Evolutionary conservation across 202 grass and related monocot species (phyloP), one percentile per base, ranked within the genome.

Genomic region (Schoenoplectus tabernaemontani): DNA sequence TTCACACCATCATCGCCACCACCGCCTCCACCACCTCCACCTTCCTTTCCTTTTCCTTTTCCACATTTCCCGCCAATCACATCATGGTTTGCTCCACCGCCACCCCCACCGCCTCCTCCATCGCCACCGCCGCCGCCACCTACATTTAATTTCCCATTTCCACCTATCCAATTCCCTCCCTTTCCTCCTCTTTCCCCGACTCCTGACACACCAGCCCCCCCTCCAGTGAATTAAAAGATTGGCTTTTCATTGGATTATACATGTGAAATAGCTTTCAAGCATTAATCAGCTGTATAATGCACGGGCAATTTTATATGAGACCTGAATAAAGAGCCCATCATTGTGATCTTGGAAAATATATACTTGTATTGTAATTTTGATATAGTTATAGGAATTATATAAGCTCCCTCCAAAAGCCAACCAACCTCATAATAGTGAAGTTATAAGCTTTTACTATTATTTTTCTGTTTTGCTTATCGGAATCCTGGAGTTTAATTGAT

Each of bases 11-110:
- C 84, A 51, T 76, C 84, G 1, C 71, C 73, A n/a, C 86, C 84
- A 0, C 72, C 68, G 15, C 87, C 89, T 38, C 82, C 82, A 0
- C 83, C 88, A 44, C 67, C 51, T 8, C 56, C 82, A 9, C 81
- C 88, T 7, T 81, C 83, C 8, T 39, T 84, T 12, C 78, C 83
- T 0, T 87, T 85, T 10, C 64, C 85, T 33, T 90, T 87, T 62
- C 77, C 87, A 2, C n/a, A n/a, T n/a, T 93, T 93, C 58, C 91
- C 88, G 5, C 86, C 91, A 11, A 43, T 83, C 68, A 20, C 84
- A 3, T 85, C 85, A 24, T 12, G 84, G 38, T 85, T 83, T 47
- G n/a, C 87, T 11, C 64, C 81, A 2, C 92, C 92, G 0, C 76
- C 83, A 0, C 64, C 72, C 0, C 85, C 80, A 0, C 85, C 86